Percentiles rank a stretch among this genome's conserved stretches.
phyloP scores from a whole-genome alignment of 768 basidiomycete genomes.

The Hypholoma sublateritium region DNA sequence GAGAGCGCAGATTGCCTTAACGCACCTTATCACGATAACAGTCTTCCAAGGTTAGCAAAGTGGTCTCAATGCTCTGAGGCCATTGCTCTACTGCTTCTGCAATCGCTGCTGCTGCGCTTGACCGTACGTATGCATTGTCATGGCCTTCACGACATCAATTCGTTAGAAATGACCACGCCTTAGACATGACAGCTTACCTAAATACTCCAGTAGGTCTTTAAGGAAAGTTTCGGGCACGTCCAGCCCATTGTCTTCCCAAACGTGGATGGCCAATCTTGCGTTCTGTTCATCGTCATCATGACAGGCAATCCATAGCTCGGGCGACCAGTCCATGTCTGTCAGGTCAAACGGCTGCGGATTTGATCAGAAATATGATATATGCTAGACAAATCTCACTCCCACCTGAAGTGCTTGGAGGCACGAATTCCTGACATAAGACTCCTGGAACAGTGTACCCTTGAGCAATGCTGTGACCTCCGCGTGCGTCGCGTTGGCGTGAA shows the following conservation, averaged over 20 bases:
- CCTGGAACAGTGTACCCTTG: slow-evolving; percentile 76
- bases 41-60: slow-evolving; percentile 56
- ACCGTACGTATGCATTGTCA: slow-evolving; percentile 77
- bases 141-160: slow-evolving; percentile 51
- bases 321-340: slow-evolving; percentile 92
- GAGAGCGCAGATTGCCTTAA: neutral
- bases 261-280: slow-evolving; percentile 69
- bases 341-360: slow-evolving; percentile 82
- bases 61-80: slow-evolving; percentile 52
- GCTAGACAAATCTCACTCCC: neutral
- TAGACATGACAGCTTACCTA: slow-evolving; percentile 50
- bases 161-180: neutral
- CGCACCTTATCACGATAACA: slow-evolving; percentile 83
- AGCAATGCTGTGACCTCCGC: slow-evolving; percentile 70
- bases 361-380: neutral
- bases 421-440: slow-evolving; percentile 83
- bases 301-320: slow-evolving; percentile 82
- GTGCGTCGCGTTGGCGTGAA: slow-evolving; percentile 58
- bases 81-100: slow-evolving; percentile 74
- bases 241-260: slow-evolving; percentile 96
- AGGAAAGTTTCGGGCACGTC: slow-evolving; percentile 77
- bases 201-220: slow-evolving; percentile 54
- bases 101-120: slow-evolving; percentile 67
- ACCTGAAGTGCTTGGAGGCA: slow-evolving; percentile 93
- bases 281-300: slow-evolving; percentile 91